Base-by-base conservation (phyloP, 2,329 filamentous ascomycete genomes). In the Aureobasidium melanogenum region DNA sequence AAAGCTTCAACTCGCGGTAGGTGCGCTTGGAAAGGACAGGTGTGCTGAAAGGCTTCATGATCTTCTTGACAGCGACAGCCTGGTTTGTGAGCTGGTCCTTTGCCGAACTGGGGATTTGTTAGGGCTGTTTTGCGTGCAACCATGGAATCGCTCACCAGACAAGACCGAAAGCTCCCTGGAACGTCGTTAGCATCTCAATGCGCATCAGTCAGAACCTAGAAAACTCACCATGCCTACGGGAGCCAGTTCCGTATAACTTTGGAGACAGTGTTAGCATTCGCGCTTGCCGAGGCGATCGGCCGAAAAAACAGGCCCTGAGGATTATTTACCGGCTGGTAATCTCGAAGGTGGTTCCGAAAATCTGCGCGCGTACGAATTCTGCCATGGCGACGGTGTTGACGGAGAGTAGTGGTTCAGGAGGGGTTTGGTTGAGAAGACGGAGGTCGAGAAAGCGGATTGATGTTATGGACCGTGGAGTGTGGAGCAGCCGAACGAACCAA, bases 11-110 rank as follows among this genome's bases (percentile, higher is more conserved):
- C 77, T 99, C 94, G 72, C 94, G 87, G 76, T 99, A 99, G 67
- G 94, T 99, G 73, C 94, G 85, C 82, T 99, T 99, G 63, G 94
- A 94, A 51, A 99, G 82, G 63, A 99, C 94, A 1, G 94, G 92
- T n/a, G 94, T 99, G 82, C 92, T 97, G 79, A 99, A 99, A 10
- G 94, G 94, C 82, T 97, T 99, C 93, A 99, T 97, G 73, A 99
- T 99, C 85, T 99, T 99, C 84, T 99, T 99, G 74, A 99, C 92
- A 63, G 94, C 94, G 64, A 99, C 94, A 77, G 92, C 91, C 76
- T 97, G 92, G 74, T 85, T 89, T 63, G 94, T 97, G 77, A 99
- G 91, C 80, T 97, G 92, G 76, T 99, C 94, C 78, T 91, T 93
- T 62, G 94, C 94, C 66, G 94, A 97, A 78, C 93, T 97, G 74